A percentile compares a stretch with the other conserved stretches of the same genome.
Evolutionary conservation across 2,329 filamentous ascomycete species (phyloP).

Genomic region (Sclerotinia spermophila): DNA sequence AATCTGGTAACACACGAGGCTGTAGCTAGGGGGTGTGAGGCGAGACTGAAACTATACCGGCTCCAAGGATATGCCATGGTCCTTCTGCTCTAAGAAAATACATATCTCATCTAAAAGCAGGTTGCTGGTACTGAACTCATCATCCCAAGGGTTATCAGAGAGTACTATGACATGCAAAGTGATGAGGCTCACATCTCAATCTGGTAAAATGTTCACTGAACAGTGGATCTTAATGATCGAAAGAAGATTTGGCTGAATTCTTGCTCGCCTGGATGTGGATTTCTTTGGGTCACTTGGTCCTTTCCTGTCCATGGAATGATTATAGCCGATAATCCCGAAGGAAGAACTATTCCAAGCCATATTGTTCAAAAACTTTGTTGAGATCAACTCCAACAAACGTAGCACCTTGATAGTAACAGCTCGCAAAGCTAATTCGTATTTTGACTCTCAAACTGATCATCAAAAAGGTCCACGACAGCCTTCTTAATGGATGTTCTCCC

Average conservation of each 20-base stretch:
- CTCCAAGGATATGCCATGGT: slow-evolving; percentile 9
- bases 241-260: slow-evolving; percentile 11
- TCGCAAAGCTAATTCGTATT: not conserved
- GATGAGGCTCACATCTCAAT: slow-evolving; percentile 9
- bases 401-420: not conserved
- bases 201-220: slow-evolving; percentile 15
- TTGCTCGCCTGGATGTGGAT: not conserved
- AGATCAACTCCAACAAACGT: not conserved
- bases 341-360: not conserved
- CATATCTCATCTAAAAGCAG: not conserved
- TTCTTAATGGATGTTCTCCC: slow-evolving; percentile 1
- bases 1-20: not conserved
- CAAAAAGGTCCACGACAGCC: not conserved
- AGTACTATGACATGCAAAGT: not conserved
- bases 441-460: not conserved
- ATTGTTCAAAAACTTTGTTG: not conserved
- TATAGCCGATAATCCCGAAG: slow-evolving; percentile 13
- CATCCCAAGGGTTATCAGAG: not conserved
- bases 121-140: not conserved
- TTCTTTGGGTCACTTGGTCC: not conserved
- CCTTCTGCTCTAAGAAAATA: not conserved
- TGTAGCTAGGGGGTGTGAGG: slow-evolving; percentile 9
- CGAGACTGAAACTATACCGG: slow-evolving; percentile 11
- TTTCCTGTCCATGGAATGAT: slow-evolving; percentile 4
- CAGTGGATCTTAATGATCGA: slow-evolving; percentile 4